phyloP scores from a whole-genome alignment of 495 filamentous ascomycete species.

The Letharia columbiana region DNA sequence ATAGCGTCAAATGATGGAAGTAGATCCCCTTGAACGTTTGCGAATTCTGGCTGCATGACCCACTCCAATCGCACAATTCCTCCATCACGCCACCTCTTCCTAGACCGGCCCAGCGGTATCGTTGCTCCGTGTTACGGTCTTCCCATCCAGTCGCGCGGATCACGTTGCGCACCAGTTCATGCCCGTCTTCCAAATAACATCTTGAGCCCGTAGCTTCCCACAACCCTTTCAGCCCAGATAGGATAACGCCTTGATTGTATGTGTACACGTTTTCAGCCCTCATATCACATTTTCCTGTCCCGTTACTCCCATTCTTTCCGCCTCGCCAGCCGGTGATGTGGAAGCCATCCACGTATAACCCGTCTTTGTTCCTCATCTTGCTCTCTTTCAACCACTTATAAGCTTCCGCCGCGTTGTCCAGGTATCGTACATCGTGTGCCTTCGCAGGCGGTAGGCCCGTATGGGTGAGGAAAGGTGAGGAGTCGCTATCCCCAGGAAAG shows the following conservation, averaged over 20 bases:
- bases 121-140: conserved; percentile 28
- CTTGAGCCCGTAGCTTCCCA: conserved; percentile 60
- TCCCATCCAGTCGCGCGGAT: conserved; percentile 70
- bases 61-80: conserved; percentile 71
- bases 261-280: conserved; percentile 87
- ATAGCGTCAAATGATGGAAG: conserved; percentile 77
- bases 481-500: conserved; percentile 70
- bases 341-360: conserved; percentile 83
- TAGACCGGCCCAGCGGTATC: conserved; percentile 57
- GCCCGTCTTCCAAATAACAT: conserved; percentile 69
- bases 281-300: conserved; percentile 57
- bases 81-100: conserved; percentile 75
- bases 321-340: conserved; percentile 64
- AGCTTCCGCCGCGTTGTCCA: conserved; percentile 62
- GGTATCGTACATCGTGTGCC: conserved; percentile 56
- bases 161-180: conserved; percentile 60
- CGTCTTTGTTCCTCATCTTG: conserved; percentile 74
- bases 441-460: conserved; percentile 24
- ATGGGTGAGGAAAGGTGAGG: conserved; percentile 53
- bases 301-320: conserved; percentile 41
- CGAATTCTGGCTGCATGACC: conserved; percentile 69
- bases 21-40: conserved; percentile 96
- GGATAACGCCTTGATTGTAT: conserved; percentile 93
- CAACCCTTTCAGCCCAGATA: conserved; percentile 73
- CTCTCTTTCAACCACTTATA: conserved; percentile 71